These are phyloP conservation scores for Clathrospora elynae DNA, from an alignment of 2,329 filamentous ascomycete species.

Conservation along the genomic window DNA sequence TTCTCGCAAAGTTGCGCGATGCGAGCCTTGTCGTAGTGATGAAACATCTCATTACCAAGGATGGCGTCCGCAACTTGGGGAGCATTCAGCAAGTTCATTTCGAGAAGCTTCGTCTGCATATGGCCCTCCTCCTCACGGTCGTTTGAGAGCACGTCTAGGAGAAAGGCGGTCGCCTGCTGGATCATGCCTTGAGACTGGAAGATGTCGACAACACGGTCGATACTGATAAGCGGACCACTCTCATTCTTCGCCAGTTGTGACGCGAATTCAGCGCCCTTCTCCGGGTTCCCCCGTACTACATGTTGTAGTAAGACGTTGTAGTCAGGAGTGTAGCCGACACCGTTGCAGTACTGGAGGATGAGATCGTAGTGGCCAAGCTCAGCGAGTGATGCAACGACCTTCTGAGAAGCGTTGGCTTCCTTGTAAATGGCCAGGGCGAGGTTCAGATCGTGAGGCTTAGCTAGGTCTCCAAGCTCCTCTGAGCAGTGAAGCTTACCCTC, in stretches of 20 bases:
- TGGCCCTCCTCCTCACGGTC: constrained; percentile 93
- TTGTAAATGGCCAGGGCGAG: constrained; percentile 89
- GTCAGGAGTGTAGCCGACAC: constrained; percentile 90
- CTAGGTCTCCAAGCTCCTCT: constrained; percentile 93
- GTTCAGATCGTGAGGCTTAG: constrained; percentile 85
- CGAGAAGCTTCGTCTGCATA: constrained; percentile 89
- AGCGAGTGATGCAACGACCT: constrained; percentile 92
- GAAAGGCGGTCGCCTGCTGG: constrained; percentile 96
- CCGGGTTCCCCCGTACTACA: constrained; percentile 78
- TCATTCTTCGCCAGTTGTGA: constrained; percentile 90
- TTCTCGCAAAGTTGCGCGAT: constrained; percentile 93
- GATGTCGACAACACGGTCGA: constrained; percentile 94
- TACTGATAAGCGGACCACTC: constrained; percentile 82
- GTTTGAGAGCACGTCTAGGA: constrained; percentile 92
- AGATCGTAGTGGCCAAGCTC: constrained; percentile 97
- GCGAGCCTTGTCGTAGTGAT: constrained; percentile 88
- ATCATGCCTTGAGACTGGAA: constrained; percentile 99
- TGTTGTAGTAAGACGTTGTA: constrained; percentile 91
- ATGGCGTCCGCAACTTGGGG: constrained; percentile 98
- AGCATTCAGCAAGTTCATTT: constrained; percentile 97
- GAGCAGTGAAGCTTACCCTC: constrained; percentile 96
- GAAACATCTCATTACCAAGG: constrained; percentile 97
- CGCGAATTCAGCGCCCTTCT: constrained; percentile 94
- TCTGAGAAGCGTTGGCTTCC: constrained; percentile 86
- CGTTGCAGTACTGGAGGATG: constrained; percentile 87